Evolutionary conservation across 192 early-diverging fungal genomes (phyloP).

Genomic region (Ambispora gerdemannii): DNA sequence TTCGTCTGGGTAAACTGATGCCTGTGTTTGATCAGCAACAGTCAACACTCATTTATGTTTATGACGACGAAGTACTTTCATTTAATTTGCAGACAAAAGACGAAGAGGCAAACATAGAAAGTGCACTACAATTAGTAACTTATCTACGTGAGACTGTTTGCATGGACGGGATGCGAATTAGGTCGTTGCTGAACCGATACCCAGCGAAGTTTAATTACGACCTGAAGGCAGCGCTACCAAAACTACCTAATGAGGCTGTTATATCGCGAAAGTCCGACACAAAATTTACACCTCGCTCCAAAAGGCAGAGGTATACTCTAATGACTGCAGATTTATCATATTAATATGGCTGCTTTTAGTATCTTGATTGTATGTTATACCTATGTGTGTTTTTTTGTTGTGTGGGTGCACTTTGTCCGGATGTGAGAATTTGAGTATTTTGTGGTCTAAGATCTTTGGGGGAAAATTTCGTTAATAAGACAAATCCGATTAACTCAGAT

Average conservation of each 20-base stretch:
- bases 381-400: too few species aligned
- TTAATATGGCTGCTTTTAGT: too few species aligned
- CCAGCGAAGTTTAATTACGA: constrained; percentile 13
- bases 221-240: neutral
- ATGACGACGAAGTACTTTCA: constrained; percentile 21
- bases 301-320: too few species aligned
- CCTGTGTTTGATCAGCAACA: constrained; percentile 19
- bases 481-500: too few species aligned
- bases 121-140: constrained; percentile 4
- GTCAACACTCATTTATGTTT: constrained; percentile 5
- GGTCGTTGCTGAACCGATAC: constrained; percentile 7
- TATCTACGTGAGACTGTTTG: constrained; percentile 24
- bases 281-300: too few species aligned
- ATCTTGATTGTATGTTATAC: too few species aligned
- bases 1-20: constrained; percentile 6
- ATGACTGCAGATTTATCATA: too few species aligned
- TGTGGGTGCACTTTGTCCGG: too few species aligned
- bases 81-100: constrained; percentile 19
- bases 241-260: constrained; percentile 21
- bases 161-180: neutral
- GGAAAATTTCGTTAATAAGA: too few species aligned
- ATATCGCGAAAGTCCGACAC: constrained; percentile 16
- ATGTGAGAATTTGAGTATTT: too few species aligned
- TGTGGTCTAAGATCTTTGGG: too few species aligned
- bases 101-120: constrained; percentile 20